Evolutionary conservation across 2,329 filamentous ascomycete genomes (phyloP), one percentile per base, ranked within the genome.

Genomic region (Delphinella strobiligena): DNA sequence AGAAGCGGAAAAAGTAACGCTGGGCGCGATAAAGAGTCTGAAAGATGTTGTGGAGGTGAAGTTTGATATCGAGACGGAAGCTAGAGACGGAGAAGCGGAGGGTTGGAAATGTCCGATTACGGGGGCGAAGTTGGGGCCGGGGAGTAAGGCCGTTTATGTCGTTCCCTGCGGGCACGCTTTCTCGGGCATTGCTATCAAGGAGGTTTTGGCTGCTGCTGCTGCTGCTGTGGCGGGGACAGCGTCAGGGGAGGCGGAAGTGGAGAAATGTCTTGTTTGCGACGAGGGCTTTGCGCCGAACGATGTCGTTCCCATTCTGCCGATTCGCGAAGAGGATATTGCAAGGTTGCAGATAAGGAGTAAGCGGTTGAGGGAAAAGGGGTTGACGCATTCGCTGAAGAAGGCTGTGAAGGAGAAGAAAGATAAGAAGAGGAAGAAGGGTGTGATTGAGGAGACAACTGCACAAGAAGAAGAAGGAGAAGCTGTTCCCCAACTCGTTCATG

Each of bases 101-200:
- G 72, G 69, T 42, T 88, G 80, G 73, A 74, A 85, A 19, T 98
- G 91, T 54, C 88, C 89, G 0, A 74, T 96, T 40, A 93, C 88
- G 2, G 75, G 82, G 52, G 93, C 93, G 57, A 79, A 82, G 56
- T 63, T 98, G 17, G 91, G 91, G 0, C 78, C 87, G 0, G 70
- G 71, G 4, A 78, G 80, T 12, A 89, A 81, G 60, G 72, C 86
- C 1, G 85, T 93, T 1, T 98, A 96, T 53, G 54, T 98, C 2
- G 84, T 96, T 4, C 91, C 91, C 0, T 98, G 91, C 53, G 93
- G 91, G 0, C 93, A 98, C 66, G 88, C 85, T 1, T 96, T 96
- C 61, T 80, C 85, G 1, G 87, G 93, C 45, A 77, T 78, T 38
- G 86, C 87, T 5, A 79, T 96, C 48, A 82, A 80, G 49, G 39